phyloP scores from a whole-genome alignment of 2,329 filamentous ascomycete species.

The Penicillium janthinellum region DNA sequence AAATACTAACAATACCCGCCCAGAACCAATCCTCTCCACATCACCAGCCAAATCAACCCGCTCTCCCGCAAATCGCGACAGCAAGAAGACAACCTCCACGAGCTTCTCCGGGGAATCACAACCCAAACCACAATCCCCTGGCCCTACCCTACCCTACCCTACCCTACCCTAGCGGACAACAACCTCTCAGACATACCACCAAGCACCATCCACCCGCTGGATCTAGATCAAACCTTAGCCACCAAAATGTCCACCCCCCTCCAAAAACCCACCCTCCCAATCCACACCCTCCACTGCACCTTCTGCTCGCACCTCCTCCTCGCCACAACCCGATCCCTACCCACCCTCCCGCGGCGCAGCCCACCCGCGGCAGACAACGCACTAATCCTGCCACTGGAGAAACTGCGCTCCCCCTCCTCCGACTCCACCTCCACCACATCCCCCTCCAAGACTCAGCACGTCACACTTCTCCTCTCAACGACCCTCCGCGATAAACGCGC shows the following conservation, averaged over 20 bases:
- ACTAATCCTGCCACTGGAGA: conserved; percentile 58
- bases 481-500: conserved; percentile 52
- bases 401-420: conserved; percentile 16
- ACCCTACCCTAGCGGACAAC: neutral
- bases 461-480: conserved; percentile 56
- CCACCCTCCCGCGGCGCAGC: conserved; percentile 55
- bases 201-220: neutral
- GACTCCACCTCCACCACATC: neutral
- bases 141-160: neutral
- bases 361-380: conserved; percentile 55
- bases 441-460: conserved; percentile 27
- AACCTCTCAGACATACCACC: neutral
- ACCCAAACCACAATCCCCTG: neutral
- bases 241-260: conserved; percentile 4
- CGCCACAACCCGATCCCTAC: conserved; percentile 58
- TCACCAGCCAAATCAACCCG: neutral
- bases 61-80: neutral
- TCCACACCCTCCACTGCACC: conserved; percentile 61
- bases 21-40: neutral
- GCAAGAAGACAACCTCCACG: neutral
- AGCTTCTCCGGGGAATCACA: neutral
- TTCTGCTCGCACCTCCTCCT: conserved; percentile 67
- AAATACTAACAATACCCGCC: neutral
- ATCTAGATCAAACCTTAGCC: neutral
- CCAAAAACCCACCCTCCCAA: conserved; percentile 24